A percentile compares a stretch with the other conserved stretches of the same genome.
Conservation (phyloP, 805 yeast genomes). For the Starmera dryadoides region DNA sequence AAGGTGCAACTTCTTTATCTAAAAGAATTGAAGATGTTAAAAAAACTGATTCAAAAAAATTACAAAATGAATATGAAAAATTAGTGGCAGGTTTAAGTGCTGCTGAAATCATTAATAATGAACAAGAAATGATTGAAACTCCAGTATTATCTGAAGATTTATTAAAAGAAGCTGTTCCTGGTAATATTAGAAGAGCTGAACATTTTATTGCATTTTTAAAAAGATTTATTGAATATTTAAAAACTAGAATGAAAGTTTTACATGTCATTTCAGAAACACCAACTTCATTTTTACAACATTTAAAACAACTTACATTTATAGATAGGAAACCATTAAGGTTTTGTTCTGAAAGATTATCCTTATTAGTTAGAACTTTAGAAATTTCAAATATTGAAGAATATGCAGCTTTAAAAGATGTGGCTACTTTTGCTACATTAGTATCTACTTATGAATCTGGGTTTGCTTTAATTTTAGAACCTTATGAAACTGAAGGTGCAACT, state of each 20-base stretch:
- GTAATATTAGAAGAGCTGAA: slow-evolving; percentile 94
- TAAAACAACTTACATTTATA: slow-evolving; percentile 87
- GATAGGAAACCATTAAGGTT: slow-evolving; percentile 88
- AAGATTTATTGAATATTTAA: slow-evolving; percentile 87
- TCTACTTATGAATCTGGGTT: slow-evolving; percentile 95
- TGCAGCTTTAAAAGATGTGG: slow-evolving; percentile 88
- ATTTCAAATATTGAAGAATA: slow-evolving; percentile 85
- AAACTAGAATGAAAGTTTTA: slow-evolving; percentile 94
- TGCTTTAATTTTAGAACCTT: slow-evolving; percentile 87
- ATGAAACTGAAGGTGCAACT: slow-evolving; percentile 85
- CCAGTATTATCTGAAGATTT: slow-evolving; percentile 85
- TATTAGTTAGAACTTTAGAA: slow-evolving; percentile 85
- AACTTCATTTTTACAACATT: slow-evolving; percentile 81
- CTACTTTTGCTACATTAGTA: slow-evolving; percentile 92
- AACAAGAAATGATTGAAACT: slow-evolving; percentile 72
- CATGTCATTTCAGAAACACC: slow-evolving; percentile 99
- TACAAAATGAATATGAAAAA: slow-evolving; percentile 87
- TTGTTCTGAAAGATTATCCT: slow-evolving; percentile 85
- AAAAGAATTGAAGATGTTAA: slow-evolving; percentile 82
- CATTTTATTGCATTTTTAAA: slow-evolving; percentile 92
- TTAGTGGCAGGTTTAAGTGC: slow-evolving; percentile 85
- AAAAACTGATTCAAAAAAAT: slow-evolving; percentile 69
- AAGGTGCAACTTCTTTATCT: slow-evolving; percentile 78
- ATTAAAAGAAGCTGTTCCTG: slow-evolving; percentile 90
- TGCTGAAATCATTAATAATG: slow-evolving; percentile 58